Conservation (phyloP, 345 rosid genomes). For the Odontarrhena argentea region DNA sequence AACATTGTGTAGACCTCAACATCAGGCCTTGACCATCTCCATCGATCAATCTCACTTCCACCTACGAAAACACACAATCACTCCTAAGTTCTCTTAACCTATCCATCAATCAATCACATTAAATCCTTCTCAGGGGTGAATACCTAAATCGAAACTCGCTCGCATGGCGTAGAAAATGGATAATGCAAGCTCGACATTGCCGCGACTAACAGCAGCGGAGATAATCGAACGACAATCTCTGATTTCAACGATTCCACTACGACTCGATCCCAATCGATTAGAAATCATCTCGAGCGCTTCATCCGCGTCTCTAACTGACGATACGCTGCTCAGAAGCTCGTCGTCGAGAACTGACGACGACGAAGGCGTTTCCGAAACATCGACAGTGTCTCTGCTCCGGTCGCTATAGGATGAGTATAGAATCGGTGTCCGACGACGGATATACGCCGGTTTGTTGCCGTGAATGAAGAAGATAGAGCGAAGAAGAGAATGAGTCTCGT, state of each 20-base stretch:
- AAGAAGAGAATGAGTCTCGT: slow-evolving; percentile 42
- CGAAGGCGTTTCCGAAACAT: slow-evolving; percentile 33
- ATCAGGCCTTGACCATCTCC: slow-evolving; percentile 96
- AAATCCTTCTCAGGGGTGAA: no score
- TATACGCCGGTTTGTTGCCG: slow-evolving; percentile 25
- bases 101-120: neutral
- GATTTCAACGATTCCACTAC: slow-evolving; percentile 50
- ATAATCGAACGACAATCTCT: slow-evolving; percentile 63
- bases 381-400: slow-evolving; percentile 5
- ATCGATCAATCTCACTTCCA: slow-evolving; percentile 63
- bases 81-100: neutral
- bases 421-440: slow-evolving; percentile 16
- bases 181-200: slow-evolving; percentile 73
- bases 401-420: slow-evolving; percentile 5
- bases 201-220: slow-evolving; percentile 63
- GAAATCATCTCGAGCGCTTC: slow-evolving; percentile 64
- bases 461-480: slow-evolving; percentile 35
- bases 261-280: slow-evolving; percentile 28
- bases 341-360: slow-evolving; percentile 44
- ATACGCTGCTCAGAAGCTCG: slow-evolving; percentile 49
- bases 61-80: slow-evolving; percentile 40
- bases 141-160: slow-evolving; percentile 78
- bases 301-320: slow-evolving; percentile 60
- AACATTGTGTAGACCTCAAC: slow-evolving; percentile 60
- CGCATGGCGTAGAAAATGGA: slow-evolving; percentile 93